These are phyloP conservation scores for Kluyveromyces dobzhanskii DNA, from an alignment of 805 yeast species.

Conservation along the genomic window DNA sequence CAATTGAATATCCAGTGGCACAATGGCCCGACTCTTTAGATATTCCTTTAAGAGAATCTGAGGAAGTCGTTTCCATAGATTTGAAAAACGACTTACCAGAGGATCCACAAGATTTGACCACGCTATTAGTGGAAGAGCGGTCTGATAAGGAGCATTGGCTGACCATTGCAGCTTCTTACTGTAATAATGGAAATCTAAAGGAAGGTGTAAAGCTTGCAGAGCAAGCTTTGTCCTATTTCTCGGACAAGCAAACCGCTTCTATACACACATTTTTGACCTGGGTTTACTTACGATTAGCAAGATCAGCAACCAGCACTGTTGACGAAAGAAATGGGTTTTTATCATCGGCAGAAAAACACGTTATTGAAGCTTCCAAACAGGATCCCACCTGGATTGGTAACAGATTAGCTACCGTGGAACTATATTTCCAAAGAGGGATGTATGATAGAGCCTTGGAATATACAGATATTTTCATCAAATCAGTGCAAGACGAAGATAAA, in stretches of 20 bases:
- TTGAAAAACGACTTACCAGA: slow-evolving; percentile 77
- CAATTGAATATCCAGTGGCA: slow-evolving; percentile 22
- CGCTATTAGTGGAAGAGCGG: slow-evolving; percentile 71
- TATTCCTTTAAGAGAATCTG: slow-evolving; percentile 68
- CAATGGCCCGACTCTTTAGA: slow-evolving; percentile 30
- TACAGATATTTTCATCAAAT: slow-evolving; percentile 50
- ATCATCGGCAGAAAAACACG: slow-evolving; percentile 35
- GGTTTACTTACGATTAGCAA: slow-evolving; percentile 49
- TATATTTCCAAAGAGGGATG: slow-evolving; percentile 48
- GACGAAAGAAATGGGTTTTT: slow-evolving; percentile 27
- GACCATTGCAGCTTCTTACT: slow-evolving; percentile 72
- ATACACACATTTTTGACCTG: slow-evolving; percentile 64
- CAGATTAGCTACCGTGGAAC: slow-evolving; percentile 60
- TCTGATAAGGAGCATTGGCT: slow-evolving; percentile 77
- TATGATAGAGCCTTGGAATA: slow-evolving; percentile 64
- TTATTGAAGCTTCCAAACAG: slow-evolving; percentile 40
- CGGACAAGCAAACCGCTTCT: slow-evolving; percentile 34
- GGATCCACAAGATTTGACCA: slow-evolving; percentile 76
- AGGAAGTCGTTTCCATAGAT: slow-evolving; percentile 82
- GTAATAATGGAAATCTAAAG: slow-evolving; percentile 45
- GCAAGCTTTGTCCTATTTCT: slow-evolving; percentile 43
- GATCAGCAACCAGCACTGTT: slow-evolving; percentile 16
- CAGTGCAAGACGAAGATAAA: slow-evolving; percentile 29
- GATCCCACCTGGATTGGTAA: slow-evolving; percentile 41
- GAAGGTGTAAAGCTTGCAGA: slow-evolving; percentile 59